Conservation (phyloP, 345 rosid species). For the Streptanthus diversifolius region DNA sequence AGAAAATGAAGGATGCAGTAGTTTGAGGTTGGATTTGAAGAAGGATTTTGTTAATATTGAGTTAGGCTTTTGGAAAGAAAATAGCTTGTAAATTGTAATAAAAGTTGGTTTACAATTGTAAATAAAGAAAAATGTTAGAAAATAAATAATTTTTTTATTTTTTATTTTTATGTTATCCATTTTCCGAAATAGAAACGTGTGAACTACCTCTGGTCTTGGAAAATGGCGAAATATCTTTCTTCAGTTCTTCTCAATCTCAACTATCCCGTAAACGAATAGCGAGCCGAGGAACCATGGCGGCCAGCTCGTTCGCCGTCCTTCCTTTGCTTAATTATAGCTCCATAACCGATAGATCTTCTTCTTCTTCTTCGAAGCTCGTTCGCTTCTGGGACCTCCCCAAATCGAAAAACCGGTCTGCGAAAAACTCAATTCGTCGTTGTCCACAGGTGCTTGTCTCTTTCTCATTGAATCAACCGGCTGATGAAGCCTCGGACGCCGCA, state of each 20-base stretch:
- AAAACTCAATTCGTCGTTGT: slow-evolving; percentile 22
- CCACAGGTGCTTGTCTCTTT: slow-evolving; percentile 28
- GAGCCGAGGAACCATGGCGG: slow-evolving; percentile 41
- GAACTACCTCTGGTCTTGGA: slow-evolving; percentile 21
- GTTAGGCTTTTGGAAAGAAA: background rate
- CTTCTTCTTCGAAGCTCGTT: slow-evolving; percentile 29
- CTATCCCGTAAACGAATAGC: background rate
- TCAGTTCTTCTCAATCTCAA: slow-evolving; percentile 12
- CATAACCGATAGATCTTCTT: slow-evolving; percentile 31
- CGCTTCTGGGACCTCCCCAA: slow-evolving; percentile 17
- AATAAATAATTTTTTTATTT: background rate
- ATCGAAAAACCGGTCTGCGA: slow-evolving; percentile 17
- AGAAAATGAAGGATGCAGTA: background rate
- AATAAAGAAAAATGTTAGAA: background rate
- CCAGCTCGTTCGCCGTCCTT: slow-evolving; percentile 43
- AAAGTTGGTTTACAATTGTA: background rate
- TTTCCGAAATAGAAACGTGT: slow-evolving; percentile 14
- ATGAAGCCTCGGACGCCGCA: slow-evolving; percentile 38
- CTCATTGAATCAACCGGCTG: slow-evolving; percentile 32
- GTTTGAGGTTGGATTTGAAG: background rate
- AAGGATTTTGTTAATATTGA: background rate
- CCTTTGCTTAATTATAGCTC: slow-evolving; percentile 33
- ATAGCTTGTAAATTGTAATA: background rate
- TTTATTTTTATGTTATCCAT: background rate
- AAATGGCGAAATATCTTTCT: slow-evolving; percentile 31